Conservation (phyloP, 148 eudicot species). For the Silene uniflora region DNA sequence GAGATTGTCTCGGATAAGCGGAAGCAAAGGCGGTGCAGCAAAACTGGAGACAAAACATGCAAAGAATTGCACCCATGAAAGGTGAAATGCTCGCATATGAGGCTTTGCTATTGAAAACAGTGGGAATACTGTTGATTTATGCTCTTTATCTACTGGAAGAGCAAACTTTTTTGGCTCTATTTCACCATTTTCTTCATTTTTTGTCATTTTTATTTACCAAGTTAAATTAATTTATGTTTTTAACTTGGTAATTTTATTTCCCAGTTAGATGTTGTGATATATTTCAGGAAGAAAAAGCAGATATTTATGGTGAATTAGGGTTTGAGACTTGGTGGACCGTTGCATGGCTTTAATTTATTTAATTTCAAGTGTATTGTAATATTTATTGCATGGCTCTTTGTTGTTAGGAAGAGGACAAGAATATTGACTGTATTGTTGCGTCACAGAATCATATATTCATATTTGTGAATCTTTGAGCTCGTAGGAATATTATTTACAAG, state of each 20-base stretch:
- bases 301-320: background rate
- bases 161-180: slow-evolving; percentile 25
- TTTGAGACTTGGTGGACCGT: slow-evolving; percentile 15
- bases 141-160: slow-evolving; percentile 63
- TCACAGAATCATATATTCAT: background rate
- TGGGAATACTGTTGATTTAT: slow-evolving; percentile 57
- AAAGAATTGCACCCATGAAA: slow-evolving; percentile 80
- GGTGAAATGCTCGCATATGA: slow-evolving; percentile 82
- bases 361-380: background rate
- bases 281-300: background rate
- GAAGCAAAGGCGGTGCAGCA: slow-evolving; percentile 80
- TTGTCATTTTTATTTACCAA: background rate
- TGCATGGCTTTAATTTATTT: background rate
- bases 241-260: background rate
- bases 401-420: background rate
- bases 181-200: background rate
- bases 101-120: slow-evolving; percentile 56
- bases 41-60: slow-evolving; percentile 75
- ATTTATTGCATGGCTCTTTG: slow-evolving; percentile 10
- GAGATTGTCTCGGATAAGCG: slow-evolving; percentile 72
- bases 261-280: too few relatives aligned
- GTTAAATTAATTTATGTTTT: background rate
- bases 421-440: background rate
- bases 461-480: background rate
- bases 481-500: background rate